Evolutionary conservation across 2,329 filamentous ascomycete genomes (phyloP).

Genomic region (Fusarium acutatum): DNA sequence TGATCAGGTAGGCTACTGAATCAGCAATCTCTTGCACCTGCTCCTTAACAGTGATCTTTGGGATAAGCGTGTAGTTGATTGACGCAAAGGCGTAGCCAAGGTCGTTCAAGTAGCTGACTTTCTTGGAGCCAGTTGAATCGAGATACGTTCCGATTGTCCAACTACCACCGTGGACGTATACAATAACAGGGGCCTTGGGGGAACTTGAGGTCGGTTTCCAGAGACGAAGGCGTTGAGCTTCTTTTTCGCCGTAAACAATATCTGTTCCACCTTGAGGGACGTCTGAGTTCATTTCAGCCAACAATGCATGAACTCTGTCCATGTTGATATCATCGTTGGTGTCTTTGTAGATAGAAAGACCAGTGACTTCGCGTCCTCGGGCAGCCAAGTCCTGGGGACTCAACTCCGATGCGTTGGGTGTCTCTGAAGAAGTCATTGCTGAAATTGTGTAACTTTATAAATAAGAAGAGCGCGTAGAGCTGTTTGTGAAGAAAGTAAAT

Average conservation of each 20-base stretch:
- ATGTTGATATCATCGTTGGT: neutral
- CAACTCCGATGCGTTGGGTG: rapidly evolving
- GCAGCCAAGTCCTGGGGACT: neutral
- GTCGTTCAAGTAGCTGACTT: neutral
- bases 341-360: neutral
- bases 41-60: neutral
- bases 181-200: neutral
- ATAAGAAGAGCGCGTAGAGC: no score
- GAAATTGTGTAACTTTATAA: rapidly evolving
- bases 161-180: neutral
- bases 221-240: neutral
- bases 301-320: neutral
- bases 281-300: neutral
- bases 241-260: neutral
- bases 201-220: neutral
- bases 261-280: neutral
- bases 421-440: neutral
- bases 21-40: constrained; percentile 7
- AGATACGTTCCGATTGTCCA: constrained; percentile 6
- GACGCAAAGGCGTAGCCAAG: neutral
- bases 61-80: neutral
- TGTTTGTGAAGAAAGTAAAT: neutral
- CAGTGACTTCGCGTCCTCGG: neutral
- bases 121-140: neutral
- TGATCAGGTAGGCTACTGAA: neutral